Base-by-base conservation (phyloP, 306 rosid species). In the Begonia masoniana region DNA sequence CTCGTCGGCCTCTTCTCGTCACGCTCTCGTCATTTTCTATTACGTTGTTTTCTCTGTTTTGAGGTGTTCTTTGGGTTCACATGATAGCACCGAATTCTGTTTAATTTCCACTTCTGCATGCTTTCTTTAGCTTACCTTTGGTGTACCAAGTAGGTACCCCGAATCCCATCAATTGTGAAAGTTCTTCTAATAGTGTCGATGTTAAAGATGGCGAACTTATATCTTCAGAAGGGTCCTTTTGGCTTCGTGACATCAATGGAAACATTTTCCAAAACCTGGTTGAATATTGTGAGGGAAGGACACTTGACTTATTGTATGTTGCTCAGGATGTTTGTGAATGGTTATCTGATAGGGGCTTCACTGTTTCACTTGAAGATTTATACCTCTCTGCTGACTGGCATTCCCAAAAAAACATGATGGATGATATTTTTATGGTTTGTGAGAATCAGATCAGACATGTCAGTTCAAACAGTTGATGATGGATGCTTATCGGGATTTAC, bases 321-420 rank as follows among this genome's bases (percentile, higher is more conserved):
- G 94, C 96, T 4, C 96, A 86, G 56, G 73, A 67, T 58, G 85
- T 91, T 47, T 83, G 88, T 67, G 96, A 91, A 66, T 86, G 99
- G 96, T 63, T 86, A 64, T 81, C 92, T 51, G 77, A 68, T 76
- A 75, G 74, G 61, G 99, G 99, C 49, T 84, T 91, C 61, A 91
- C 92, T 47, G 96, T 86, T 63, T 91, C 99, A 56, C 84, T 91
- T 26, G 56, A 77, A n/a, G 96, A 91, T 50, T 43, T 91, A 69
- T 75, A 79, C 68, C 84, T 91, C 15, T 64, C 94, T 42, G 56
- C 76, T 3, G 84, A 91, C 55, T 66, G 75, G 23, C 24, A 57
- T 56, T 80, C 77, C 4, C 70, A 85, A 11, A 72, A 81, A 60
- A 91, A 83, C 70, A 68, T 91, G 96, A 79, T 70, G 79, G 86